phyloP scores from a whole-genome alignment of 371 early-diverging fungal genomes.

The Syncephalis fuscata region DNA sequence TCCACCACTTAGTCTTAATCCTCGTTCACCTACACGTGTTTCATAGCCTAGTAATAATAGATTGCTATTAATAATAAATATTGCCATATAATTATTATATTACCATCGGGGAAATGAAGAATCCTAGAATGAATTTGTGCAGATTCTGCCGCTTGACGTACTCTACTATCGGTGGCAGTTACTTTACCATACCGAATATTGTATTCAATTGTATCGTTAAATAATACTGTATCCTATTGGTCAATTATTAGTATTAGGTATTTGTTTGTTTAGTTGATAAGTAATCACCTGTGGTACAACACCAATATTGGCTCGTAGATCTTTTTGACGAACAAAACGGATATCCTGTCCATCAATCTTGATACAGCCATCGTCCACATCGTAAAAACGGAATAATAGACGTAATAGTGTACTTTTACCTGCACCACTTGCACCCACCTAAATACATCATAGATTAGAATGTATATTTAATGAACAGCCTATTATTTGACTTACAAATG shows the following conservation, averaged over 20 bases:
- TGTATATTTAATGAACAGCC: not conserved
- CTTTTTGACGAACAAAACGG: conserved; percentile 36
- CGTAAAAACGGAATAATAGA: conserved; percentile 84
- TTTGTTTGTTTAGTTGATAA: too few relatives aligned
- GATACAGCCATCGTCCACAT: conserved; percentile 62
- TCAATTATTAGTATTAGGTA: too few relatives aligned
- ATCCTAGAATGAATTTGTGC: conserved; percentile 38
- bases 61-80: not conserved
- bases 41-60: conserved; percentile 38
- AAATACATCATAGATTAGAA: not conserved
- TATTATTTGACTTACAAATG: conserved; percentile 12
- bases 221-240: conserved; percentile 32
- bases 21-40: conserved; percentile 87
- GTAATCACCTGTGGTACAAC: conserved; percentile 68
- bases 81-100: conserved; percentile 5
- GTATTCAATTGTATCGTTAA: conserved; percentile 34
- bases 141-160: conserved; percentile 24
- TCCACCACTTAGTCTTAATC: conserved; percentile 76
- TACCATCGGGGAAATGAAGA: conserved; percentile 22
- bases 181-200: conserved; percentile 39
- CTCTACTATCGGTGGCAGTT: conserved; percentile 14
- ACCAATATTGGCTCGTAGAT: conserved; percentile 56
- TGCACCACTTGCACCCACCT: conserved; percentile 70
- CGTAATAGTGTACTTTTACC: conserved; percentile 82
- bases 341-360: conserved; percentile 82